Evolutionary conservation across 2,329 filamentous ascomycete genomes (phyloP), one percentile per base, ranked within the genome.

Genomic region (Cordyceps cateniannulata): DNA sequence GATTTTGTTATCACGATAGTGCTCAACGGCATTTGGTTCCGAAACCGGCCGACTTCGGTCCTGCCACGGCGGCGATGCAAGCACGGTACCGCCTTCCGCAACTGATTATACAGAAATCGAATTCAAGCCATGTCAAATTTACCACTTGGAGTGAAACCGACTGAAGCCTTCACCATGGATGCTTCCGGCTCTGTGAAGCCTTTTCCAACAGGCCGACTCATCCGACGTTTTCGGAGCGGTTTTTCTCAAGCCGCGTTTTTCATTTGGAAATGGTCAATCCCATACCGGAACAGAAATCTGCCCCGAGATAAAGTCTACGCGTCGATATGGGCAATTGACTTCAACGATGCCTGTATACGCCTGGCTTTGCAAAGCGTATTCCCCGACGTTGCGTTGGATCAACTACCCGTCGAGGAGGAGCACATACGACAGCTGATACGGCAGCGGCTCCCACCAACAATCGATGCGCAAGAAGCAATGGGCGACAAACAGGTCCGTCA

Each of bases 221-320:
- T 38, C 3, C 6, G 27, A 14, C 12, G 27, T 4, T 20, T 14
- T 1, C 9, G 10, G 10, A 20, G 16, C 22, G 18, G 35, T n/a
- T 3, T 52, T 16, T 32, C 25, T 18, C 24, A 25, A 18, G 25
- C 57, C 2, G 49, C 38, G 4, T 32, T 59, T 22, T 38, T 35
- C 42, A 40, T 65, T 6, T 65, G 64, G 64, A 53, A 63, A 20
- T 65, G 64, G 63, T 65, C 64, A 10, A 55, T 65, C 16, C 63
- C 63, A 12, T 57, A 63, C 40, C 54, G 52, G 22, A 65, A 61
- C 52, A 62, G 64, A n/a, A 60, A 65, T n/a, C 55, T 60, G n/a
- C 63, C 64, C 18, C 49, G 62, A 16, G 64, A 65, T 35, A 40
- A 59, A 2, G 40, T 52, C 8, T 65, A 63, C 25, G 54, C 62